Conservation (phyloP, 441 rosid genomes). For the Cnidoscolus chayamansa region DNA sequence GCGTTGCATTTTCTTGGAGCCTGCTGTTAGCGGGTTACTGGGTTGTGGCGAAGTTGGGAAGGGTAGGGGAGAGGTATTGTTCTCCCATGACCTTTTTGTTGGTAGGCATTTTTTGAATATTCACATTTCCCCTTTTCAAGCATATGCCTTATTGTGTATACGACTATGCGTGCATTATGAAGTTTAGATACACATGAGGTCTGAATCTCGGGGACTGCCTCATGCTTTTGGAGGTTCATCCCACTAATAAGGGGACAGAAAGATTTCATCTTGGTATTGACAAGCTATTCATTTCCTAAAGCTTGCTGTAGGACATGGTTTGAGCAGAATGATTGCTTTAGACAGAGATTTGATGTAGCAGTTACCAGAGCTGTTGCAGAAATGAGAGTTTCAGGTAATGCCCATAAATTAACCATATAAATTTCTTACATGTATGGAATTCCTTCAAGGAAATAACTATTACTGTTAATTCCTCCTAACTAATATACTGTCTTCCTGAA, state of each 20-base stretch:
- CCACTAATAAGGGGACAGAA: not conserved
- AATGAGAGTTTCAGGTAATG: slow-evolving; percentile 80
- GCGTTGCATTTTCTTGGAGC: slow-evolving; percentile 86
- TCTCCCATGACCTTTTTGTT: not conserved
- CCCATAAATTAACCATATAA: not conserved
- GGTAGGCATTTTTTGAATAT: not conserved
- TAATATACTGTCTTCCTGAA: slow-evolving; percentile 92
- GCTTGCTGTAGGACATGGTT: slow-evolving; percentile 59
- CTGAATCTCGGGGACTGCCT: not conserved
- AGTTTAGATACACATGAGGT: not conserved
- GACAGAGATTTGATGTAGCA: slow-evolving; percentile 85
- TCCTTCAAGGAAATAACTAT: slow-evolving; percentile 11
- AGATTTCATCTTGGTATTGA: not conserved
- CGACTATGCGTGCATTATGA: not conserved
- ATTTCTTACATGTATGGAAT: not conserved
- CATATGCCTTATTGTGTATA: too few relatives aligned
- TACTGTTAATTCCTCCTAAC: slow-evolving; percentile 22
- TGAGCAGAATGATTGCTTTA: slow-evolving; percentile 54
- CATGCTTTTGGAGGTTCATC: not conserved
- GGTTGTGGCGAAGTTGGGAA: slow-evolving; percentile 56
- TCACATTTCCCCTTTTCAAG: not conserved
- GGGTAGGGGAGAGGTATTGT: slow-evolving; percentile 82
- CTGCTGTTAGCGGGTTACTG: slow-evolving; percentile 49
- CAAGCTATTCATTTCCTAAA: not conserved
- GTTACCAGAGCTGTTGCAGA: slow-evolving; percentile 97